These are phyloP conservation scores for Melanomma pulvis-pyrius DNA, from an alignment of 495 filamentous ascomycete genomes.

Conservation along the genomic window DNA sequence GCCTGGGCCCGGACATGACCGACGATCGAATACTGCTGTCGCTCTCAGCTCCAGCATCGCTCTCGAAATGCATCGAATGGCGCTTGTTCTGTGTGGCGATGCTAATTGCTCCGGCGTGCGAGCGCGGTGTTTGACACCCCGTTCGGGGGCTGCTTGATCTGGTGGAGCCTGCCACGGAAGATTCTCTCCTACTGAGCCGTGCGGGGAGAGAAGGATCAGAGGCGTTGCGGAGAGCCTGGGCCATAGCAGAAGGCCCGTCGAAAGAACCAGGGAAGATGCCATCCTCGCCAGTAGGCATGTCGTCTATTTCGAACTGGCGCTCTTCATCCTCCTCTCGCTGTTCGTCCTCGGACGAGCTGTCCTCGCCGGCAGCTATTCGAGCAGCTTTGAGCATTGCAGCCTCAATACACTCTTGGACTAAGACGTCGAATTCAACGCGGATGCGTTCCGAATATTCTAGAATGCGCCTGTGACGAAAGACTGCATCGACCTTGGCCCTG, in stretches of 20 bases:
- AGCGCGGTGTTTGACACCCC: conserved; percentile 84
- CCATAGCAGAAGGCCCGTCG: conserved; percentile 60
- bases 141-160: conserved; percentile 86
- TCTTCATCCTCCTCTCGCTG: conserved; percentile 44
- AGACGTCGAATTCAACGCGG: conserved; percentile 83
- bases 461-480: conserved; percentile 86
- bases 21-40: conserved; percentile 86
- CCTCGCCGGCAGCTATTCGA: conserved; percentile 77
- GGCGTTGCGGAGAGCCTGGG: conserved; percentile 56
- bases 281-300: conserved; percentile 48
- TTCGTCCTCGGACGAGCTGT: conserved; percentile 68
- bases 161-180: conserved; percentile 67
- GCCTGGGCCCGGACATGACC: conserved; percentile 63
- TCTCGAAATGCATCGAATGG: conserved; percentile 73
- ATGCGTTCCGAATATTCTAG: conserved; percentile 96
- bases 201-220: conserved; percentile 47
- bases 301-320: conserved; percentile 47
- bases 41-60: conserved; percentile 76
- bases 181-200: conserved; percentile 52
- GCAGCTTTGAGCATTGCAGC: conserved; percentile 89
- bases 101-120: conserved; percentile 69
- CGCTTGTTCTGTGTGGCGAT: conserved; percentile 69
- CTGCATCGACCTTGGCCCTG: conserved; percentile 86
- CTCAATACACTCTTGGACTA: conserved; percentile 93
- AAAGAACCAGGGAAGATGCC: conserved; percentile 57